Conservation (phyloP, 2,329 filamentous ascomycete genomes). For the Trichoderma guizhouense region DNA sequence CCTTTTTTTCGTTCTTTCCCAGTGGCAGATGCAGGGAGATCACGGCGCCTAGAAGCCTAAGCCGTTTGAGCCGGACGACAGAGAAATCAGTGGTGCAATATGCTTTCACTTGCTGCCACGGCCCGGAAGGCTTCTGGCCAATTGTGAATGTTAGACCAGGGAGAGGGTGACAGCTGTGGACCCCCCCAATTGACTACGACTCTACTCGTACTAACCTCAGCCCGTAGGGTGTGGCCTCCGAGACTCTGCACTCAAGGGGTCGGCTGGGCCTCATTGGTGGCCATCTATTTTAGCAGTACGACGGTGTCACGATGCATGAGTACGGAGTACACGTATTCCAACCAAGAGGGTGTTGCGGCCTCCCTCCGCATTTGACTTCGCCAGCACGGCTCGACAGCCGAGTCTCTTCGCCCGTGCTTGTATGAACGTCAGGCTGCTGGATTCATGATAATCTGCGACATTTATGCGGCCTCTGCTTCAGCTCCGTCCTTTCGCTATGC, state of each 20-base stretch:
- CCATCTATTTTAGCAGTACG: neutral
- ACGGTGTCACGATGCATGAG: neutral
- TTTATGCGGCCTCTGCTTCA: neutral
- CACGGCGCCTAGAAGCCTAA: neutral
- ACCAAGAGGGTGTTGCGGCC: neutral
- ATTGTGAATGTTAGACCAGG: neutral
- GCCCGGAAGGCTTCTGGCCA: constrained; percentile 9
- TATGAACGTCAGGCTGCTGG: neutral
- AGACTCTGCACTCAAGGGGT: constrained; percentile 12
- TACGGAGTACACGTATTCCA: neutral
- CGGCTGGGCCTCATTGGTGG: constrained; percentile 16
- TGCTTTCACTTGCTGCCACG: neutral
- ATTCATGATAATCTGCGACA: neutral
- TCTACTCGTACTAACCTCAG: constrained; percentile 4
- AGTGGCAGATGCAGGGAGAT: neutral
- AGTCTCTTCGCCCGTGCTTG: neutral
- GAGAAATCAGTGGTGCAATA: constrained; percentile 5
- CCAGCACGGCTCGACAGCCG: neutral
- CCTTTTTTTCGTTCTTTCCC: neutral
- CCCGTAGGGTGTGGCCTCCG: constrained; percentile 7
- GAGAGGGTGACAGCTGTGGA: constrained; percentile 13
- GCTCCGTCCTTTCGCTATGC: neutral
- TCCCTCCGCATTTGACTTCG: neutral
- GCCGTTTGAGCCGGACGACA: constrained; percentile 1
- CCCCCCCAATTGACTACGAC: neutral